Evolutionary conservation across 2,329 filamentous ascomycete species (phyloP).

Genomic region (Diaporthe citriasiana): DNA sequence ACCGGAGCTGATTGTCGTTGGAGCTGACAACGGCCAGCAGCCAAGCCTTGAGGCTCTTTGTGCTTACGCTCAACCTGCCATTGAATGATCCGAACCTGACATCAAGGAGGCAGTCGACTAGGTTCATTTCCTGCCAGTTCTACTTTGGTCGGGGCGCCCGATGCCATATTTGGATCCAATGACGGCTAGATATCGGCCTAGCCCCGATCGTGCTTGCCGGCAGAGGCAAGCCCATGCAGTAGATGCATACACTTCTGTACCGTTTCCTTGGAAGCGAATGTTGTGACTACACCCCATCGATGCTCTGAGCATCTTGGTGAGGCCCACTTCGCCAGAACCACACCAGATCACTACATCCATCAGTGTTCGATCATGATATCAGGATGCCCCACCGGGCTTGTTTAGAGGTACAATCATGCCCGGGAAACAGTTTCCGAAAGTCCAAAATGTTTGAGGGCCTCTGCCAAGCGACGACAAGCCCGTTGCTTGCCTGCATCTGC

Average conservation of each 20-base stretch:
- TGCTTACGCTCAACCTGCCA: background rate
- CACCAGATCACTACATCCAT: background rate
- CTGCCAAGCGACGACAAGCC: constrained; percentile 6
- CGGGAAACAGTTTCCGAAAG: background rate
- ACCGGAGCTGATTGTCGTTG: no score
- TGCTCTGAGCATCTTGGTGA: background rate
- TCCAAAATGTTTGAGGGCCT: background rate
- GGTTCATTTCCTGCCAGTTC: background rate
- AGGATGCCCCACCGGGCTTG: background rate
- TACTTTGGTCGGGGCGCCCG: background rate
- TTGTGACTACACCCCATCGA: constrained; percentile 3
- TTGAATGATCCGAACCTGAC: background rate
- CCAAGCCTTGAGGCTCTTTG: constrained; percentile 26
- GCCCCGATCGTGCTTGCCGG: background rate
- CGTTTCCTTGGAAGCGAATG: background rate
- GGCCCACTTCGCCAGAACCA: background rate
- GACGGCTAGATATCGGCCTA: constrained; percentile 21
- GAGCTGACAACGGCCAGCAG: background rate
- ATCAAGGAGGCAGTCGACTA: constrained; percentile 1
- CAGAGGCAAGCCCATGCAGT: background rate
- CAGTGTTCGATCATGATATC: background rate
- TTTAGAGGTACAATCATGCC: background rate
- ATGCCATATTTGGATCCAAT: constrained; percentile 9
- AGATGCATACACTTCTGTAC: background rate
- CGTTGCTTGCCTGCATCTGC: background rate